A percentile compares a stretch with the other conserved stretches of the same genome.
Conservation (phyloP, 371 early-diverging fungal species). For the Rhizopus delemar region DNA sequence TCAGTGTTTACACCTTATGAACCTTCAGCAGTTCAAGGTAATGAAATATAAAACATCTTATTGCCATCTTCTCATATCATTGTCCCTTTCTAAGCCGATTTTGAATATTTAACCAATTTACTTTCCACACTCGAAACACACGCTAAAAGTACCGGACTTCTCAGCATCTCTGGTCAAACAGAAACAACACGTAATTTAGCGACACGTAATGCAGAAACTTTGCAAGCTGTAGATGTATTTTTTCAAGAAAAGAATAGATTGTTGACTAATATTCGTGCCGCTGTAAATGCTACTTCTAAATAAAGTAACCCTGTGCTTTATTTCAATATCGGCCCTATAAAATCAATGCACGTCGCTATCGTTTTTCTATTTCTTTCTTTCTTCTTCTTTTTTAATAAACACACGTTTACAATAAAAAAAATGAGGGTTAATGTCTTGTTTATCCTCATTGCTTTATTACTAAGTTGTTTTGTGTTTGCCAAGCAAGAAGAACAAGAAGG, state of each 20-base stretch:
- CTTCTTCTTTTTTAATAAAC: background rate
- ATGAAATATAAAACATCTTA: background rate
- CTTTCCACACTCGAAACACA: conserved; percentile 39
- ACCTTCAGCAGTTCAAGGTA: conserved; percentile 36
- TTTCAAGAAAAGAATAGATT: conserved; percentile 47
- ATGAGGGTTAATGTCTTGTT: background rate
- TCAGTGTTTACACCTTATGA: conserved; percentile 39
- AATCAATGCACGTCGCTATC: background rate
- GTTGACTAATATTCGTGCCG: conserved; percentile 44
- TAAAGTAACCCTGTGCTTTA: background rate
- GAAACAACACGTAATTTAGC: conserved; percentile 38
- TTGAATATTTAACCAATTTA: conserved; percentile 33
- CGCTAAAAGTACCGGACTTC: conserved; percentile 41
- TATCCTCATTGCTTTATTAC: background rate
- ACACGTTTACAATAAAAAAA: background rate
- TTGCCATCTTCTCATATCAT: background rate
- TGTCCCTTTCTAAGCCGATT: conserved; percentile 32
- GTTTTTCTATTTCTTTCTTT: background rate
- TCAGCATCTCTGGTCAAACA: conserved; percentile 45
- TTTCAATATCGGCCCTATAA: conserved; percentile 3
- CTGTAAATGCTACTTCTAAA: conserved; percentile 30
- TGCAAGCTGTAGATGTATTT: conserved; percentile 41
- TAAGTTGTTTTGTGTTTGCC: conserved; percentile 1
- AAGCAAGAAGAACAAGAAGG: background rate
- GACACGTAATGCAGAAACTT: conserved; percentile 44